Evolutionary conservation across 345 rosid genomes (phyloP).

Genomic region (Cardamine occulta): DNA sequence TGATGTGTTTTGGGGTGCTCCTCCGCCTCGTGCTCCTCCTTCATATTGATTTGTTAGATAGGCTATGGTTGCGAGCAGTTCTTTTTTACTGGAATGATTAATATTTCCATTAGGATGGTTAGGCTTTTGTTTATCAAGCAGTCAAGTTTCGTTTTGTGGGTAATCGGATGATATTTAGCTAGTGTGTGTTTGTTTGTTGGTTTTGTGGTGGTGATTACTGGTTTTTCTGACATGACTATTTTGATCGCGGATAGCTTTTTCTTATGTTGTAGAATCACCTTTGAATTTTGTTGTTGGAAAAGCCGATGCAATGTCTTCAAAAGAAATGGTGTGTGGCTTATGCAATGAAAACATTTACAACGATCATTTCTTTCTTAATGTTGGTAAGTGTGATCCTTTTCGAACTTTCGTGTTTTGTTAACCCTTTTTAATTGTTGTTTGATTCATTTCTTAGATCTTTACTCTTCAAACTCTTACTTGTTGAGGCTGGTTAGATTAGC

Average conservation of each 20-base stretch:
- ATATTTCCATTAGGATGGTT: slow-evolving; percentile 28
- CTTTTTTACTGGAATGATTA: slow-evolving; percentile 29
- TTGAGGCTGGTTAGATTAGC: background rate
- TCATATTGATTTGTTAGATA: slow-evolving; percentile 47
- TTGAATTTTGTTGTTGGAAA: slow-evolving; percentile 21
- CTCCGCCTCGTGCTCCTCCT: slow-evolving; percentile 70
- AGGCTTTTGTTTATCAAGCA: slow-evolving; percentile 36
- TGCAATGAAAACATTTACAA: slow-evolving; percentile 6
- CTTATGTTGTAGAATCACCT: slow-evolving; percentile 24
- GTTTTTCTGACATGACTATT: slow-evolving; percentile 26
- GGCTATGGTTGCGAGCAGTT: slow-evolving; percentile 10
- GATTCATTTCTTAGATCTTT: background rate
- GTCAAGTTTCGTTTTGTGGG: slow-evolving; percentile 13
- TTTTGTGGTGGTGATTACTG: slow-evolving; percentile 26
- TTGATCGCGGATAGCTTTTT: slow-evolving; percentile 31
- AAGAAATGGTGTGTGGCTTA: slow-evolving; percentile 31
- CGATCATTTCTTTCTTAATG: background rate
- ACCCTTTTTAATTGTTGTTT: background rate
- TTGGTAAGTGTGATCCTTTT: slow-evolving; percentile 10
- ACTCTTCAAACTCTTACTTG: background rate
- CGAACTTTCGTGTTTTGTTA: background rate
- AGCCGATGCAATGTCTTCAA: background rate
- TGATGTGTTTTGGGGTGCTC: slow-evolving; percentile 79
- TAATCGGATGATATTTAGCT: slow-evolving; percentile 34
- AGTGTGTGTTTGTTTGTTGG: slow-evolving; percentile 35